Conservation (phyloP, 1,139 yeast genomes). For the Diutina catenulata region DNA sequence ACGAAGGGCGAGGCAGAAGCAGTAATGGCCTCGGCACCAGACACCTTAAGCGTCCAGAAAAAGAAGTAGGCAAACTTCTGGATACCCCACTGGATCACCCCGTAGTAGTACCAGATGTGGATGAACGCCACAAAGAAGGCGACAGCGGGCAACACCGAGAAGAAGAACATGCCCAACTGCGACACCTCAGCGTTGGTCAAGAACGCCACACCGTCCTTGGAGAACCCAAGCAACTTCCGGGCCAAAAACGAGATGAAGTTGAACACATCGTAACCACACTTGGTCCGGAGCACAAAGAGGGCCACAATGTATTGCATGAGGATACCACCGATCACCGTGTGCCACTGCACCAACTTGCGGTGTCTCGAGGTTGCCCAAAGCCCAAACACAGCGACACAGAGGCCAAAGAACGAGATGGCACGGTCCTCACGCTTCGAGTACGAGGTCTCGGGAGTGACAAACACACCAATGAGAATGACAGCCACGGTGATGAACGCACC, state of each 20-base stretch:
- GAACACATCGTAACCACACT: constrained; percentile 51
- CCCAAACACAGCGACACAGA: constrained; percentile 34
- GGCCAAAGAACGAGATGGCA: constrained; percentile 50
- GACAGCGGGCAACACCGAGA: constrained; percentile 51
- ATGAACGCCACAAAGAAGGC: constrained; percentile 55
- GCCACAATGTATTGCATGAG: constrained; percentile 84
- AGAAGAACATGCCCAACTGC: constrained; percentile 37
- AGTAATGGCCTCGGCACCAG: constrained; percentile 60
- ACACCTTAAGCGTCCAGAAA: constrained; percentile 49
- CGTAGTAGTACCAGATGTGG: constrained; percentile 51
- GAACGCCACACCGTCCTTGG: constrained; percentile 53
- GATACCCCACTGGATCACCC: constrained; percentile 50
- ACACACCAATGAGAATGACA: constrained; percentile 42
- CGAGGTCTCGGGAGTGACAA: constrained; percentile 40
- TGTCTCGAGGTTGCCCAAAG: constrained; percentile 38
- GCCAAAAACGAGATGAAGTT: constrained; percentile 52
- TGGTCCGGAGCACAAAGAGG: constrained; percentile 86
- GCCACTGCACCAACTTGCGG: constrained; percentile 41
- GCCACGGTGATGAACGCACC: constrained; percentile 37
- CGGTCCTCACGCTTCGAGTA: constrained; percentile 41
- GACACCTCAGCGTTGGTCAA: constrained; percentile 33
- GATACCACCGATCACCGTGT: constrained; percentile 53
- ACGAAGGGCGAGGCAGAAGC: constrained; percentile 63
- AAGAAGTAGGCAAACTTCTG: constrained; percentile 48
- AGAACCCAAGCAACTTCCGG: constrained; percentile 47